Conservation (phyloP, 1,284 basidiomycete species). For the Apiotrichum gracile region DNA sequence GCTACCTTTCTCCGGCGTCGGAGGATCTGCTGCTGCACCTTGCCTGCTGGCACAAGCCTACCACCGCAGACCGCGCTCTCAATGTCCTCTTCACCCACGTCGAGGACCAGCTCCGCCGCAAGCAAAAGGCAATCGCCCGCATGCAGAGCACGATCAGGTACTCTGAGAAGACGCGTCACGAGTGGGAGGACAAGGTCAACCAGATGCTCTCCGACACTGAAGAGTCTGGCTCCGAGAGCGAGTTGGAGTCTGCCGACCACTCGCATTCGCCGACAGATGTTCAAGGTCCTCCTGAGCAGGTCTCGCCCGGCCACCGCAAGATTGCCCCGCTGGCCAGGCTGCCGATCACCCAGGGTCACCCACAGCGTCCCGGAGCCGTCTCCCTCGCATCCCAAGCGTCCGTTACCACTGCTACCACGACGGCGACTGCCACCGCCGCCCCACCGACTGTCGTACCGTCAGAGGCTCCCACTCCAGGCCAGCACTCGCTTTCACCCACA, state of each 20-base stretch:
- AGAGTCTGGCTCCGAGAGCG: conserved; percentile 47
- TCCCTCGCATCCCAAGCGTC: not conserved
- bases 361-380: conserved; percentile 16
- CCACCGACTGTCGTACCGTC: not conserved
- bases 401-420: not conserved
- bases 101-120: conserved; percentile 81
- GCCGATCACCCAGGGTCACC: conserved; percentile 41
- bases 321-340: conserved; percentile 41
- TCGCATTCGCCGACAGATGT: not conserved
- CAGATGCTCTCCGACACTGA: conserved; percentile 58
- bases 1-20: conserved; percentile 75
- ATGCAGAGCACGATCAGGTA: conserved; percentile 98
- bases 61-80: conserved; percentile 78
- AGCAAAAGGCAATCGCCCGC: conserved; percentile 89
- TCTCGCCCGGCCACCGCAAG: conserved; percentile 32
- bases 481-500: not conserved
- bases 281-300: conserved; percentile 13
- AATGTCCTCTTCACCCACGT: conserved; percentile 75
- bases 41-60: conserved; percentile 75
- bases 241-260: conserved; percentile 22
- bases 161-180: conserved; percentile 91
- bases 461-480: not conserved
- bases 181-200: conserved; percentile 89
- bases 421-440: not conserved
- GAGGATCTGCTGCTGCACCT: conserved; percentile 76